phyloP scores from a whole-genome alignment of 2,329 filamentous ascomycete genomes.

The Cladosporium sp. region DNA sequence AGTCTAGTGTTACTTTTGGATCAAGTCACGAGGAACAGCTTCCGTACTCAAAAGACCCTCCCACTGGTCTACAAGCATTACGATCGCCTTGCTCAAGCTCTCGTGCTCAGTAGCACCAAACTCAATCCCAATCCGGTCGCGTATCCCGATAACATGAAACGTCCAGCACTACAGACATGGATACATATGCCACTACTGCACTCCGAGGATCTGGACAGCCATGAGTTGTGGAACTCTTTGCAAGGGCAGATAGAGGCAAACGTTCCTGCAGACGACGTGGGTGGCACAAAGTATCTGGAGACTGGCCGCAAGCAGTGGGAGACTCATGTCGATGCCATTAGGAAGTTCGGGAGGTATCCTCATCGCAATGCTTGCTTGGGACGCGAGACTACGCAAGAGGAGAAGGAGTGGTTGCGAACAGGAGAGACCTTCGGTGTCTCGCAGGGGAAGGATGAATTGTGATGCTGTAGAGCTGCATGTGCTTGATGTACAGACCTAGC shows the following conservation, averaged over 20 bases:
- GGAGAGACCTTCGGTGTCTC: conserved; percentile 40
- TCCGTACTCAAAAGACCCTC: conserved; percentile 44
- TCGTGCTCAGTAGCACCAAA: conserved; percentile 33
- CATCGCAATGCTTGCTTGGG: conserved; percentile 53
- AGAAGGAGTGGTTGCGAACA: conserved; percentile 47
- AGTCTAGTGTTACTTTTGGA: conserved; percentile 57
- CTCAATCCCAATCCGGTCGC: conserved; percentile 12
- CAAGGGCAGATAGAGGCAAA: conserved; percentile 34
- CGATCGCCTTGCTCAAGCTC: conserved; percentile 46
- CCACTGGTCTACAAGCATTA: conserved; percentile 52
- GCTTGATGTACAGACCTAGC: not conserved
- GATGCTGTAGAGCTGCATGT: no score
- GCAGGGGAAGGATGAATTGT: conserved; percentile 18
- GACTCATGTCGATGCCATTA: conserved; percentile 49
- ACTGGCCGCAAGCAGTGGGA: conserved; percentile 37
- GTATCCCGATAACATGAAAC: conserved; percentile 11
- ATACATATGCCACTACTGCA: conserved; percentile 60
- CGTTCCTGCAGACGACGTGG: conserved; percentile 27
- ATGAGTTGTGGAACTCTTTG: conserved; percentile 37
- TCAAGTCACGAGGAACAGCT: conserved; percentile 60
- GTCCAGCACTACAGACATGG: conserved; percentile 46
- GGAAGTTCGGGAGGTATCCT: conserved; percentile 56
- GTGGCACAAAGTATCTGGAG: conserved; percentile 28
- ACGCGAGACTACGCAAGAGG: conserved; percentile 47
- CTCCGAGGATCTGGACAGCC: conserved; percentile 47